Conservation (phyloP, 495 filamentous ascomycete genomes). For the Aspergillus asperescens region DNA sequence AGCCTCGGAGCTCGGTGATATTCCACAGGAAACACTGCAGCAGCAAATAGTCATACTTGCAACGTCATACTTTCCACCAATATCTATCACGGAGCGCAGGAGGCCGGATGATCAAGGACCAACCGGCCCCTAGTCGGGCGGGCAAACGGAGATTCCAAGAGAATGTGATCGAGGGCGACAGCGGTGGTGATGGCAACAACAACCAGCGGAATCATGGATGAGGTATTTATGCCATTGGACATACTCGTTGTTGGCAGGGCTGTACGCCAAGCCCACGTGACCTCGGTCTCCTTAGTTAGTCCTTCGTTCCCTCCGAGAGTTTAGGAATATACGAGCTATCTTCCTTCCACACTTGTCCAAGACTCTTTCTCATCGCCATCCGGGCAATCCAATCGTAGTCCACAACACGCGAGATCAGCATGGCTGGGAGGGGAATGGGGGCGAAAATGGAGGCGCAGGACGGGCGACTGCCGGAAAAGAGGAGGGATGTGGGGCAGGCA, state of each 20-base stretch:
- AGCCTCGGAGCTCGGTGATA: neutral
- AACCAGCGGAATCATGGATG: neutral
- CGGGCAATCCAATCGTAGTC: neutral
- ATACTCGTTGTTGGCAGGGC: too few species aligned
- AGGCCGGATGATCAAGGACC: neutral
- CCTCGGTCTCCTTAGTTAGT: too few species aligned
- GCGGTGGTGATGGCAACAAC: neutral
- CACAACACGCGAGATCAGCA: neutral
- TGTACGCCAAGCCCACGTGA: too few species aligned
- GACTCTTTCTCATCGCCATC: neutral
- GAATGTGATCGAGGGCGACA: neutral
- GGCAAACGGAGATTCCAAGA: neutral
- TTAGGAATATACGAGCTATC: too few species aligned
- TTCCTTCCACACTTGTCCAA: too few species aligned
- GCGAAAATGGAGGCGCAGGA: neutral
- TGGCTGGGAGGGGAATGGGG: neutral
- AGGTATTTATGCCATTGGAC: neutral
- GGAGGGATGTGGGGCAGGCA: neutral
- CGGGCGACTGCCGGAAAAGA: neutral
- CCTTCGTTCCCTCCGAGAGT: too few species aligned
- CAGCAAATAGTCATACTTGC: neutral
- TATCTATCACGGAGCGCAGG: neutral
- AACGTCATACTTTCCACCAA: neutral
- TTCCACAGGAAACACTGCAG: neutral
- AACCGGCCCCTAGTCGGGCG: neutral